Conservation (phyloP, 305 asterid species). For the Solanum hybrid region DNA sequence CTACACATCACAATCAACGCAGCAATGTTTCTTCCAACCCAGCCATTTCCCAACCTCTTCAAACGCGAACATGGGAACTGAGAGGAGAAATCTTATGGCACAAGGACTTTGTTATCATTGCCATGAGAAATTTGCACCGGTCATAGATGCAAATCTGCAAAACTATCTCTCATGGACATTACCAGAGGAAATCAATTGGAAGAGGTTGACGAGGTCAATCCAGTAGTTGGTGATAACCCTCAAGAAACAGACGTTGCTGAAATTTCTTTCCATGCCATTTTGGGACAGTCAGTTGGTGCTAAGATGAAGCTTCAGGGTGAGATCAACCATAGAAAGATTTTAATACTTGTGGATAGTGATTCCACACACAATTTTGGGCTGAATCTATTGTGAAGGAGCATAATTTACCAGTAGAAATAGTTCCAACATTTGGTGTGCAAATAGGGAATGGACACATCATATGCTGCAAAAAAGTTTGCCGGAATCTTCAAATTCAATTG, state of each 20-base stretch:
- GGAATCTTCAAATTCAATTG: neutral
- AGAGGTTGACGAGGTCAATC: neutral
- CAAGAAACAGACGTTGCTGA: neutral
- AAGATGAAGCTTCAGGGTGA: neutral
- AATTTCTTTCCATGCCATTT: conserved; percentile 4
- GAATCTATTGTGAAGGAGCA: neutral
- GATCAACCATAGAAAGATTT: neutral
- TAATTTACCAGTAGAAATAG: neutral
- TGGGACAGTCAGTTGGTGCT: neutral
- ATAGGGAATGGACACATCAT: neutral
- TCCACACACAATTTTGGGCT: neutral
- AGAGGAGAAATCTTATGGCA: neutral
- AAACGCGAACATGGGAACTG: neutral
- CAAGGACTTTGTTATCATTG: neutral
- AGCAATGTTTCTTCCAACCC: neutral
- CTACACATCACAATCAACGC: neutral
- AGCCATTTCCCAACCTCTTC: neutral
- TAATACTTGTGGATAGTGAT: neutral
- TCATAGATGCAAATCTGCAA: neutral
- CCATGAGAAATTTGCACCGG: neutral
- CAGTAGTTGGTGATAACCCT: neutral
- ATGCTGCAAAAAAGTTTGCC: neutral
- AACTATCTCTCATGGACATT: neutral
- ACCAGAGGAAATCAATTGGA: neutral
- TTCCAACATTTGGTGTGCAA: neutral